These are phyloP conservation scores for Aureobasidium lini DNA, from an alignment of 2,329 filamentous ascomycete genomes.

Conservation along the genomic window DNA sequence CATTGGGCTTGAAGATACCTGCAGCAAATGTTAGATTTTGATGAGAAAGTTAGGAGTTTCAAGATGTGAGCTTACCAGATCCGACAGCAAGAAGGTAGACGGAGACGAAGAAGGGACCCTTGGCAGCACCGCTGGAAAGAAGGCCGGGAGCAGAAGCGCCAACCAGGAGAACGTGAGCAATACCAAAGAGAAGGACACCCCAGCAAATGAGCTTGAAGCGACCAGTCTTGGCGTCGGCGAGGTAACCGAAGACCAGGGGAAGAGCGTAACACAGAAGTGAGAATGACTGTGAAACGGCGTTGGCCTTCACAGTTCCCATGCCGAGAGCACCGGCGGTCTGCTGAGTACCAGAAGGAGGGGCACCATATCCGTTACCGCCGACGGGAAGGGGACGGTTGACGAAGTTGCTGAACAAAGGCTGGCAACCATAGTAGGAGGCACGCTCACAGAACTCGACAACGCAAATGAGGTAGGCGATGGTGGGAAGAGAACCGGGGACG, in stretches of 20 bases:
- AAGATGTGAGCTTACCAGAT: conserved; percentile 31
- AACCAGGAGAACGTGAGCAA: conserved; percentile 30
- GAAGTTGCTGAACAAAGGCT: conserved; percentile 53
- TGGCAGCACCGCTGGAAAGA: conserved; percentile 29
- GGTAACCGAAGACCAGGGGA: conserved; percentile 43
- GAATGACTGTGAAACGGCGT: conserved; percentile 48
- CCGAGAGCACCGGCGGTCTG: conserved; percentile 50
- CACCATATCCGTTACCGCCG: conserved; percentile 30
- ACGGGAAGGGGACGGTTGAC: conserved; percentile 52
- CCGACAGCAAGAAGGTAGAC: conserved; percentile 35
- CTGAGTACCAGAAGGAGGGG: conserved; percentile 25
- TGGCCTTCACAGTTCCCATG: conserved; percentile 48
- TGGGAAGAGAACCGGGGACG: conserved; percentile 45
- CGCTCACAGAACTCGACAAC: conserved; percentile 54
- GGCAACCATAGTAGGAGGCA: conserved; percentile 53
- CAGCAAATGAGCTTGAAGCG: conserved; percentile 33
- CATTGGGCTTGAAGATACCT: conserved; percentile 67
- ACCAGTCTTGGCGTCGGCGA: conserved; percentile 37
- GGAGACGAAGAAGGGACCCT: conserved; percentile 34
- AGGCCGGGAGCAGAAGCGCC: conserved; percentile 20
- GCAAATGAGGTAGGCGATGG: conserved; percentile 50
- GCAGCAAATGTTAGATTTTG: conserved; percentile 27
- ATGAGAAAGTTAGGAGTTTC: conserved; percentile 21
- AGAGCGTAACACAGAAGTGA: conserved; percentile 51
- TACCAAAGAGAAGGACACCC: conserved; percentile 33